These are phyloP conservation scores for Trichophyton benhamiae DNA, from an alignment of 2,329 filamentous ascomycete genomes.

Conservation along the genomic window DNA sequence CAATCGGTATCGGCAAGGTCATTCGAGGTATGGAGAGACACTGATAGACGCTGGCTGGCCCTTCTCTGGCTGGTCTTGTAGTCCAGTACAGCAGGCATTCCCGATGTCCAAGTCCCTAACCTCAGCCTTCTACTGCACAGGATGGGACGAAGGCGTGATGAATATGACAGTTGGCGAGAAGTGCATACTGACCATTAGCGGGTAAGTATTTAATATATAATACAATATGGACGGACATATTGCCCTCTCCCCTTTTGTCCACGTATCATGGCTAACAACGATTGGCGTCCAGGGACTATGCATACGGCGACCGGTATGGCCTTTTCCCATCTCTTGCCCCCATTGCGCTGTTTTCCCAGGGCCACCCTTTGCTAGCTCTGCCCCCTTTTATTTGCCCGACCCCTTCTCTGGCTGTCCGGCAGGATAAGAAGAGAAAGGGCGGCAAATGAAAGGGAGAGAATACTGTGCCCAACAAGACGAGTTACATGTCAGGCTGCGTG, in stretches of 20 bases:
- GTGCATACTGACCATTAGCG: slow-evolving; percentile 67
- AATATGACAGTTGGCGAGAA: slow-evolving; percentile 87
- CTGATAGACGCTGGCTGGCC: not conserved
- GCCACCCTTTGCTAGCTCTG: not conserved
- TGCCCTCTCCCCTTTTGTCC: not conserved
- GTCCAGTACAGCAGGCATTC: not conserved
- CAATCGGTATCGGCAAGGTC: slow-evolving; percentile 71
- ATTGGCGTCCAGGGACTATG: slow-evolving; percentile 23
- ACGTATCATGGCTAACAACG: not conserved
- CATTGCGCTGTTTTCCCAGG: no score
- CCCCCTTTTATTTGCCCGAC: not conserved
- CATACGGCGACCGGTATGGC: slow-evolving; percentile 31
- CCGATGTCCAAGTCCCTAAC: not conserved
- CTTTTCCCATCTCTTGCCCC: not conserved
- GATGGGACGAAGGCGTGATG: slow-evolving; percentile 73
- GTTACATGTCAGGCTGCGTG: slow-evolving; percentile 1
- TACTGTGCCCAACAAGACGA: not conserved
- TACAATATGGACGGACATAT: no score
- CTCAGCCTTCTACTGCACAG: slow-evolving; percentile 32
- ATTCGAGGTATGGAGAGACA: slow-evolving; percentile 57
- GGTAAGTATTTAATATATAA: slow-evolving; percentile 40
- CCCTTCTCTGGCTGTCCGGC: not conserved
- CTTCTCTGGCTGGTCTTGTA: not conserved
- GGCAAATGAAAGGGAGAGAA: not conserved
- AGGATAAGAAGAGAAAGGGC: not conserved